Base-by-base conservation (phyloP, 352 stramenopile genomes). In the Blastocystis sp. region DNA sequence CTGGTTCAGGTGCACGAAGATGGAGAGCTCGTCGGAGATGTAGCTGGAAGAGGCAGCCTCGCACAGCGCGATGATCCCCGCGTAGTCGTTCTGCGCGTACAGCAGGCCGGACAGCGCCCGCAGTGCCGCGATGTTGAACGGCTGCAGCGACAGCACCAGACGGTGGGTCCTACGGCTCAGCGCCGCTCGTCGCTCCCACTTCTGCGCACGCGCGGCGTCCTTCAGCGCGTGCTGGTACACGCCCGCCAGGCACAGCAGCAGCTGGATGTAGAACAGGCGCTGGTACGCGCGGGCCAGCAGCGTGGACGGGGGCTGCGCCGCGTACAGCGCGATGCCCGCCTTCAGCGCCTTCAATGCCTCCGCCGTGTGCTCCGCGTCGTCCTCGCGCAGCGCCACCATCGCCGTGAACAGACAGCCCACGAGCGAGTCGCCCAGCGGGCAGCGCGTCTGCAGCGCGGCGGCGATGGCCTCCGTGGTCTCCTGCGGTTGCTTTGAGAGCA, bases 161-260 rank as follows among this genome's bases (percentile, higher is more conserved):
- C 54, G 14, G 21, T 76, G 54, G 7, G 52, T n/a, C 28, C 66
- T 76, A 76, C 52, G 34, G 3, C n/a, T 76, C 14, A 76, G 10
- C 11, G 3, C 21, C 28, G 21, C 34, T 24, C 19, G 14, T 0
- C 42, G 28, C 7, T 28, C 7, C 9, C 48, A 57, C 66, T 76
- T 76, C 19, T 21, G 4, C 3, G 40, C 38, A 21, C 66, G 66
- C 42, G 2, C 38, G 14, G 28, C 28, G 52, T 76, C 66, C 24
- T n/a, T 6, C 17, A 76, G 34, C 14, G 34, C n/a, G 19, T 24
- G 3, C 7, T 57, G 34, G 38, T 76, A 76, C 3, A 76, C 7
- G 3, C 6, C 14, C 48, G n/a, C 66, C 66, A 76, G 21, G n/a
- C 48, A 76, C 21, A 76, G 66, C 1, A 76, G 21, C 9, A 14